Conservation (phyloP, 2,329 filamentous ascomycete genomes). For the Aspergillus felis region DNA sequence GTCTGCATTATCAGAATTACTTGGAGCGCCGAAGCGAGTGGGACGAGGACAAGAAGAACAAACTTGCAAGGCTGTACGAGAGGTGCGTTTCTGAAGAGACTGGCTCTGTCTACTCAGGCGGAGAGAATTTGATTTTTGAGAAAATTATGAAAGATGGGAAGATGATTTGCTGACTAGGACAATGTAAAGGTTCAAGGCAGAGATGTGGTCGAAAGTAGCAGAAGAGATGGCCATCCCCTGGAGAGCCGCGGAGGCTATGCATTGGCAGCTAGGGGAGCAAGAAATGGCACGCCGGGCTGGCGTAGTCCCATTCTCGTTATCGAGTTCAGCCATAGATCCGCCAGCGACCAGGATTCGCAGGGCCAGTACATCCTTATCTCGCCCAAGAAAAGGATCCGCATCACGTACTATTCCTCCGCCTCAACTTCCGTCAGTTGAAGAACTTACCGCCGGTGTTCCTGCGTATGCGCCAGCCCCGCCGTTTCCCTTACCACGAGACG, state of each 20-base stretch:
- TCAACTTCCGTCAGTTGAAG: slow-evolving; percentile 44
- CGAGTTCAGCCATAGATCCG: slow-evolving; percentile 53
- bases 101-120: background rate
- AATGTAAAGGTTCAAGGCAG: slow-evolving; percentile 75
- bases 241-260: slow-evolving; percentile 95
- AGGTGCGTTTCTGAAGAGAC: slow-evolving; percentile 58
- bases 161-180: slow-evolving; percentile 7
- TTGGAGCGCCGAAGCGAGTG: slow-evolving; percentile 88
- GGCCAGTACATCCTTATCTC: slow-evolving; percentile 36
- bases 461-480: slow-evolving; percentile 39
- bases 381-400: slow-evolving; percentile 38
- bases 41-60: slow-evolving; percentile 98
- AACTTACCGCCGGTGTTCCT: slow-evolving; percentile 45
- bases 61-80: slow-evolving; percentile 89
- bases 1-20: slow-evolving; percentile 96
- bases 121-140: background rate
- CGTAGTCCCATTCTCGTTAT: slow-evolving; percentile 76
- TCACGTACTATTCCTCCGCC: slow-evolving; percentile 34
- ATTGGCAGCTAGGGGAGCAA: slow-evolving; percentile 90
- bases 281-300: slow-evolving; percentile 94
- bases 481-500: slow-evolving; percentile 31
- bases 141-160: background rate
- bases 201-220: slow-evolving; percentile 96
- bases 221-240: slow-evolving; percentile 94
- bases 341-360: slow-evolving; percentile 33